Conservation (phyloP, 1,139 yeast species). For the Schwanniomyces etchellsii region DNA sequence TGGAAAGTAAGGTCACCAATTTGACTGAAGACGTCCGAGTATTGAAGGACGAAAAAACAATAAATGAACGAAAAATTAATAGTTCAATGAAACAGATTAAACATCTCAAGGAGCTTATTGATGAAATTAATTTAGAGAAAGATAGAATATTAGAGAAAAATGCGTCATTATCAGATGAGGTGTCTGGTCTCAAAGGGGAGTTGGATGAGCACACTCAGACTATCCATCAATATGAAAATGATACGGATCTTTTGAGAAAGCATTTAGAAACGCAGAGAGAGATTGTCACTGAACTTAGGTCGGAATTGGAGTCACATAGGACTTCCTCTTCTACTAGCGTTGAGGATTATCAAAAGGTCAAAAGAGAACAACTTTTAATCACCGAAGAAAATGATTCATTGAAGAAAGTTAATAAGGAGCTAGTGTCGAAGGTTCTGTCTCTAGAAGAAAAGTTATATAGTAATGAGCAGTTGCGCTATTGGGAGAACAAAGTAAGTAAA, state of each 20-base stretch:
- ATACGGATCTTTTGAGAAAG: slow-evolving; percentile 23
- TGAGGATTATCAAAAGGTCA: slow-evolving; percentile 32
- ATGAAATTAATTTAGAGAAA: slow-evolving; percentile 45
- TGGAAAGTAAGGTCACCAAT: slow-evolving; percentile 38
- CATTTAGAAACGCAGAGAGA: slow-evolving; percentile 32
- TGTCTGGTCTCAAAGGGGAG: slow-evolving; percentile 37
- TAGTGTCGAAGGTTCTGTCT: slow-evolving; percentile 24
- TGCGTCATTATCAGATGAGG: slow-evolving; percentile 39
- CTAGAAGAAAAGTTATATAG: slow-evolving; percentile 40
- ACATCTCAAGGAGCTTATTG: slow-evolving; percentile 47
- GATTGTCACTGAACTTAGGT: slow-evolving; percentile 26
- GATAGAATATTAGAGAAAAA: slow-evolving; percentile 44
- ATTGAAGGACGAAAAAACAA: slow-evolving; percentile 39
- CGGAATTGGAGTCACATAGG: slow-evolving; percentile 33
- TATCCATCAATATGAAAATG: slow-evolving; percentile 26
- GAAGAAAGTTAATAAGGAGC: slow-evolving; percentile 30
- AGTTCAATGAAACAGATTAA: slow-evolving; percentile 47
- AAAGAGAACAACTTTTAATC: slow-evolving; percentile 34
- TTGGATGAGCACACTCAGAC: slow-evolving; percentile 38
- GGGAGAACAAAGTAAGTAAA: slow-evolving; percentile 35
- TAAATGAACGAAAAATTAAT: slow-evolving; percentile 40
- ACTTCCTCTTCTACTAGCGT: slow-evolving; percentile 25
- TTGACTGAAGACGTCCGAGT: slow-evolving; percentile 43
- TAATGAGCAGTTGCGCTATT: slow-evolving; percentile 40
- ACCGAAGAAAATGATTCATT: slow-evolving; percentile 41